These are phyloP conservation scores for Aspergillus cristatus DNA, from an alignment of 495 filamentous ascomycete species.

Conservation along the genomic window DNA sequence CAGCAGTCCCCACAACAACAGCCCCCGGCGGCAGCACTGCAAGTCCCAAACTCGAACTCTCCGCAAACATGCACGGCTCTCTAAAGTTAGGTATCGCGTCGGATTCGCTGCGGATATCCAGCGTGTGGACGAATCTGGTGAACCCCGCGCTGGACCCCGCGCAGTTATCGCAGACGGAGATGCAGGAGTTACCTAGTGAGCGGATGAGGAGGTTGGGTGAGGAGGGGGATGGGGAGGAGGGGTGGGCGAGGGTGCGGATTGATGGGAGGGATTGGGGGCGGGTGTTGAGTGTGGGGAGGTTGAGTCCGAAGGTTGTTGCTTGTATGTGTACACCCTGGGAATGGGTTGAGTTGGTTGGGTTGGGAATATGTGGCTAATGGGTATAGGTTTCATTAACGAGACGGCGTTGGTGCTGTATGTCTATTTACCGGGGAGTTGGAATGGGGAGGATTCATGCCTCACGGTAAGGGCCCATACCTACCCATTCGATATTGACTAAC, in stretches of 20 bases:
- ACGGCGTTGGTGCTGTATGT: conserved; percentile 88
- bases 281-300: conserved; percentile 77
- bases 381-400: conserved; percentile 56
- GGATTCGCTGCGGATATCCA: conserved; percentile 71
- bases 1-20: conserved; percentile 9
- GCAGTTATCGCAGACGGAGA: conserved; percentile 53
- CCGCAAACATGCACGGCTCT: conserved; percentile 86
- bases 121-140: conserved; percentile 68
- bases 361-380: conserved; percentile 1
- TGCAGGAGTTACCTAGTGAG: conserved; percentile 65
- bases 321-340: conserved; percentile 39
- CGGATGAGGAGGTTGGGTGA: conserved; percentile 45
- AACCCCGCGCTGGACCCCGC: conserved; percentile 76
- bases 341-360: too few species aligned
- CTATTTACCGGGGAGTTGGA: conserved; percentile 66
- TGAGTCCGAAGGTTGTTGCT: conserved; percentile 86
- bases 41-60: conserved; percentile 62
- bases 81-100: conserved; percentile 66
- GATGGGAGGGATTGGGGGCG: conserved; percentile 88
- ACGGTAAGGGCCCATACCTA: conserved; percentile 52
- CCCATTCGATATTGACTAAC: not conserved
- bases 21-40: conserved; percentile 3
- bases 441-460: conserved; percentile 64
- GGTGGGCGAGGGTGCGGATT: conserved; percentile 78
- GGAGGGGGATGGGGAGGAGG: conserved; percentile 43